These are phyloP conservation scores for Pythium monospermum DNA, from an alignment of 352 stramenopile genomes.

Conservation along the genomic window DNA sequence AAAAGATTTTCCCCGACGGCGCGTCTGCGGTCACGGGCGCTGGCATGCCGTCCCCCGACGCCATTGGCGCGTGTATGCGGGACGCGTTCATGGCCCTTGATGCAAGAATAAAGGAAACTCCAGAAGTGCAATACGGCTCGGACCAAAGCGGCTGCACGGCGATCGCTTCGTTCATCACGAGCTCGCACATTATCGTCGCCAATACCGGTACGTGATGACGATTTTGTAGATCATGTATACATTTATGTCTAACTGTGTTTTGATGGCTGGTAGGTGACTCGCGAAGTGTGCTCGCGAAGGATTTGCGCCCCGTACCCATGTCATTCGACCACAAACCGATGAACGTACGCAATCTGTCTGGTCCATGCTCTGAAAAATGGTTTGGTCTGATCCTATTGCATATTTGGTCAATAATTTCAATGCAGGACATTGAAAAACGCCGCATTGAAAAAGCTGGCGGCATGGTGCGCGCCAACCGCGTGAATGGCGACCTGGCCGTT, in stretches of 20 bases:
- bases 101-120: slow-evolving; percentile 43
- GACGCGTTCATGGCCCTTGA: slow-evolving; percentile 70
- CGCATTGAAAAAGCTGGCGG: slow-evolving; percentile 72
- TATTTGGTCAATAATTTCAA: background rate
- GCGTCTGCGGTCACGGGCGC: slow-evolving; percentile 19
- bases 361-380: background rate
- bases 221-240: background rate
- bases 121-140: slow-evolving; percentile 40
- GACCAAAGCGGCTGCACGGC: slow-evolving; percentile 78
- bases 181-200: slow-evolving; percentile 69
- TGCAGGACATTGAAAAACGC: slow-evolving; percentile 49
- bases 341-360: slow-evolving; percentile 43
- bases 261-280: slow-evolving; percentile 44
- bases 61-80: slow-evolving; percentile 52
- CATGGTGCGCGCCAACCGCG: slow-evolving; percentile 67
- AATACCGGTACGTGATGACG: slow-evolving; percentile 43
- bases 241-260: background rate
- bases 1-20: slow-evolving; percentile 17
- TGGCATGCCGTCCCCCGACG: slow-evolving; percentile 31
- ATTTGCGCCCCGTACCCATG: slow-evolving; percentile 53
- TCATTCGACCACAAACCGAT: slow-evolving; percentile 91
- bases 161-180: slow-evolving; percentile 64
- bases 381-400: no score
- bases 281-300: slow-evolving; percentile 63
- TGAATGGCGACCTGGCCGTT: slow-evolving; percentile 82